Evolutionary conservation across 78 protist genomes (phyloP).

Genomic region (Guillardia theta): DNA sequence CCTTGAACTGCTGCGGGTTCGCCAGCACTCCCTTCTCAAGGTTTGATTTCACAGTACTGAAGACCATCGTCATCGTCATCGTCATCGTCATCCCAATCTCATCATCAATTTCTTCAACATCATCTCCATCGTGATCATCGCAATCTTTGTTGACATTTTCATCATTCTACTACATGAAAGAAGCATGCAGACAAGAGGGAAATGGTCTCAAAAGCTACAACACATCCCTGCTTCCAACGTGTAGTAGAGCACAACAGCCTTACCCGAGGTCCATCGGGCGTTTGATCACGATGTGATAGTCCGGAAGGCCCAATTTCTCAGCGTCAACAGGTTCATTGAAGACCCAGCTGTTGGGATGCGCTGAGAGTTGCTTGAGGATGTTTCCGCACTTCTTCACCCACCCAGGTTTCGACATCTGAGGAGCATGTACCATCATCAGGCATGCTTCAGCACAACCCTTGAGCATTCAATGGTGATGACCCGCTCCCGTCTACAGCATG

Average conservation of each 20-base stretch:
- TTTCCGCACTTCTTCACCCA: background rate
- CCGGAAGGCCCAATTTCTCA: slow-evolving; percentile 18
- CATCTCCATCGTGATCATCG: background rate
- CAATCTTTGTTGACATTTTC: background rate
- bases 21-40: background rate
- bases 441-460: too few relatives aligned
- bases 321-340: slow-evolving; percentile 51
- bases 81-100: background rate
- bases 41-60: background rate
- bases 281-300: background rate
- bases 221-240: too few relatives aligned
- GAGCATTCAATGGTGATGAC: too few relatives aligned
- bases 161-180: background rate
- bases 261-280: slow-evolving; percentile 44
- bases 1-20: background rate
- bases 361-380: background rate
- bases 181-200: background rate
- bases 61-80: background rate
- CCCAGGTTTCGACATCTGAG: background rate
- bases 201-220: background rate
- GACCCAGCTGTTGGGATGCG: background rate
- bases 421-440: too few relatives aligned
- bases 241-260: too few relatives aligned
- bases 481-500: too few relatives aligned
- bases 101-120: background rate